Evolutionary conservation across 768 basidiomycete species (phyloP), one percentile per base, ranked within the genome.

Genomic region (Phanerodontia chrysosporium): DNA sequence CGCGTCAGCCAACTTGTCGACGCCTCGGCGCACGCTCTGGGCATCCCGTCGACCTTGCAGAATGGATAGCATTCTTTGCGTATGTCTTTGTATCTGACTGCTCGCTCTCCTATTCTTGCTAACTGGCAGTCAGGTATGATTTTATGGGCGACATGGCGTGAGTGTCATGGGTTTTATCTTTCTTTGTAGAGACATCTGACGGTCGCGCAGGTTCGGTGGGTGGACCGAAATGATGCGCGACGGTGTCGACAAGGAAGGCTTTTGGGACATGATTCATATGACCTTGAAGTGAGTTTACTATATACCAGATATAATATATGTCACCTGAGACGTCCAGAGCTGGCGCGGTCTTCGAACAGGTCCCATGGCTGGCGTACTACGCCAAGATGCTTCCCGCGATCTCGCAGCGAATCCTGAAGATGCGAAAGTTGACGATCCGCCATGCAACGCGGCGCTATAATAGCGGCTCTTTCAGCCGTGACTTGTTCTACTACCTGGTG

Each of bases 101-200:
- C n/a, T n/a, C n/a, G n/a, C n/a, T n/a, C n/a, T n/a, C n/a, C n/a
- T n/a, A n/a, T n/a, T n/a, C n/a, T n/a, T n/a, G n/a, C n/a, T n/a
- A n/a, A n/a, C n/a, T n/a, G n/a, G n/a, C n/a, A n/a, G n/a, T n/a
- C 45, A 44, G 48, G n/a, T 55, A 35, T 32, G 46, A 59, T 57
- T 77, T 80, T 56, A 80, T 79, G 78, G 76, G 79, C 54, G 77
- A 79, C 58, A 73, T 79, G 74, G 75, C 73, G 78, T 79, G 68
- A 70, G 69, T 67, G 4, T 48, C 29, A 27, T 18, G 4, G 16
- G 25, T 25, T 44, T 21, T 6, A 25, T n/a, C n/a, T n/a, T n/a
- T n/a, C n/a, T n/a, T n/a, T n/a, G n/a, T n/a, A n/a, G n/a, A 48
- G 27, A 58, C 16, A 27, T 49, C 44, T 13, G 45, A 27, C 7